These are phyloP conservation scores for Globisporangium echinulatum DNA, from an alignment of 352 stramenopile genomes.

Conservation along the genomic window DNA sequence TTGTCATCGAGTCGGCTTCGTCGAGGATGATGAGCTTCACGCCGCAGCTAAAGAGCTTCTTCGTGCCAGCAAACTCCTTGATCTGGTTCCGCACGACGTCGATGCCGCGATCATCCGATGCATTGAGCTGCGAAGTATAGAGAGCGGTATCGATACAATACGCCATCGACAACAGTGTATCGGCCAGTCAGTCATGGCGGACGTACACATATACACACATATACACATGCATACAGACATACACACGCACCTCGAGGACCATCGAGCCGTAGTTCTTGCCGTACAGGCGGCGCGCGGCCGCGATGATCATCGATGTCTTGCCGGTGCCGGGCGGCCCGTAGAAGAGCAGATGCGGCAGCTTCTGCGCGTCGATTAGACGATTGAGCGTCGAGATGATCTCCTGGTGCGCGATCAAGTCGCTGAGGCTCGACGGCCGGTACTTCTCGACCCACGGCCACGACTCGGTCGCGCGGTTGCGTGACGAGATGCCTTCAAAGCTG, in stretches of 20 bases:
- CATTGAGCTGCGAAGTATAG: slow-evolving; percentile 86
- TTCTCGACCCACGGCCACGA: slow-evolving; percentile 98
- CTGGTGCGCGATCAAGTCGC: slow-evolving; percentile 95
- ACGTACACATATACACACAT: background rate
- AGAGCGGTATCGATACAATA: background rate
- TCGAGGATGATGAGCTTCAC: slow-evolving; percentile 98
- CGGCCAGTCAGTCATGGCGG: too few relatives aligned
- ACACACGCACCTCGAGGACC: slow-evolving; percentile 78
- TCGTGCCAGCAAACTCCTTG: slow-evolving; percentile 97
- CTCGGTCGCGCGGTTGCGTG: slow-evolving; percentile 70
- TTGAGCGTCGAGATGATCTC: slow-evolving; percentile 97
- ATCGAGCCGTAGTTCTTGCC: slow-evolving; percentile 93
- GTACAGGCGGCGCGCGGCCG: slow-evolving; percentile 93
- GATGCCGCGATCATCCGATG: slow-evolving; percentile 96
- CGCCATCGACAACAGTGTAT: too few relatives aligned
- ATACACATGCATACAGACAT: slow-evolving; percentile 2
- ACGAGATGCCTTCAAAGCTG: slow-evolving; percentile 82
- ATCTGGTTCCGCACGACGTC: slow-evolving; percentile 97
- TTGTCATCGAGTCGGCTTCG: slow-evolving; percentile 98
- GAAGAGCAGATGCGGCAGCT: slow-evolving; percentile 96
- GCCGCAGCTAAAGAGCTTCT: slow-evolving; percentile 93
- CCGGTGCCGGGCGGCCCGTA: slow-evolving; percentile 96
- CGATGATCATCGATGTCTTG: slow-evolving; percentile 98
- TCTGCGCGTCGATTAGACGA: slow-evolving; percentile 93
- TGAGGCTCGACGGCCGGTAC: slow-evolving; percentile 92